Evolutionary conservation across 495 filamentous ascomycete species (phyloP).

Genomic region (Friedmanniomyces endolithicus): DNA sequence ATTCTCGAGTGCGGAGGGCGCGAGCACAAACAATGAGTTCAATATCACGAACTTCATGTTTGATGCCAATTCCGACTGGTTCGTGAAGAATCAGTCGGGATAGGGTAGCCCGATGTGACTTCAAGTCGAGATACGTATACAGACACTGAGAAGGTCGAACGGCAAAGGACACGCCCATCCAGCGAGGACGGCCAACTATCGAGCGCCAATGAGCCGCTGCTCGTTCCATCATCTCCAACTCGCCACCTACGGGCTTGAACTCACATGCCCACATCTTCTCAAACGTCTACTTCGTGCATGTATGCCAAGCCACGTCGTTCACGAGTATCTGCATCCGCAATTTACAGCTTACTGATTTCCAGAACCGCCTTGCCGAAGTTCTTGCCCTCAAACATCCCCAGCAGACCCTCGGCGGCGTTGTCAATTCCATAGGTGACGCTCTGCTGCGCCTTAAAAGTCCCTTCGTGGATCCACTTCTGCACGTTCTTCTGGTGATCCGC

Average conservation of each 20-base stretch:
- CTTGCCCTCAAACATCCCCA: constrained; percentile 79
- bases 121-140: too few species aligned
- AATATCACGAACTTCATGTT: constrained; percentile 57
- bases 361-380: constrained; percentile 89
- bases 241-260: too few species aligned
- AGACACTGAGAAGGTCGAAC: too few species aligned
- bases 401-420: constrained; percentile 61
- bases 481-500: constrained; percentile 73
- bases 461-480: constrained; percentile 72
- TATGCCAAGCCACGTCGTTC: too few species aligned
- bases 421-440: constrained; percentile 70
- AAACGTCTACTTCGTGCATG: too few species aligned
- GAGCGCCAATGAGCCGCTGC: too few species aligned
- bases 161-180: too few species aligned
- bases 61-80: constrained; percentile 52
- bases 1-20: constrained; percentile 17
- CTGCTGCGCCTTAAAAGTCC: constrained; percentile 60
- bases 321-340: too few species aligned
- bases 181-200: too few species aligned
- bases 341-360: constrained; percentile 39
- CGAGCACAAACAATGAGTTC: constrained; percentile 34
- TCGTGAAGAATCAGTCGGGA: constrained; percentile 23
- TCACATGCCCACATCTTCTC: too few species aligned
- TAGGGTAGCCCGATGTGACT: background rate
- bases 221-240: too few species aligned